These are phyloP conservation scores for Jatropha multifida DNA, from an alignment of 441 rosid species.

Conservation along the genomic window DNA sequence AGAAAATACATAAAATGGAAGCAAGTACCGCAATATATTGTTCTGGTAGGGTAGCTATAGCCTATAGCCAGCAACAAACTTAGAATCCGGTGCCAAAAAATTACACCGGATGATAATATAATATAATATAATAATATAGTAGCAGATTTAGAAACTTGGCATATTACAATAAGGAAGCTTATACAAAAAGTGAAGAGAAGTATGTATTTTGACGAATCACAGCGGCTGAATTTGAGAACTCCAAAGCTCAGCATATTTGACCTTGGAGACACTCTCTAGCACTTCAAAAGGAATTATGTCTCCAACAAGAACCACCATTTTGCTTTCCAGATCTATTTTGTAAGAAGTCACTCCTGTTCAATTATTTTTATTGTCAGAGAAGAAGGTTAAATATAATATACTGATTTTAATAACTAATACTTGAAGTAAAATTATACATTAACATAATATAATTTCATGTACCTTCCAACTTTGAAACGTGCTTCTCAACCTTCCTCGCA, in stretches of 20 bases:
- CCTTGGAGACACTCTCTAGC: conserved; percentile 73
- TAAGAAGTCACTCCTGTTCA: conserved; percentile 75
- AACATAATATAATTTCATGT: not conserved
- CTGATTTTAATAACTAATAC: too few species aligned
- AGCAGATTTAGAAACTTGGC: too few species aligned
- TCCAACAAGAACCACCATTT: conserved; percentile 78
- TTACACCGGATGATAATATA: not conserved
- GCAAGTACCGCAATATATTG: not conserved
- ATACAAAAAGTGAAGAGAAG: too few species aligned
- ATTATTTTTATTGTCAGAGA: not conserved
- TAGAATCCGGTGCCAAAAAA: not conserved
- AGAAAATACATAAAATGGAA: too few species aligned
- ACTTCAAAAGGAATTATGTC: conserved; percentile 75
- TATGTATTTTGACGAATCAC: too few species aligned
- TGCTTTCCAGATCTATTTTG: conserved; percentile 88
- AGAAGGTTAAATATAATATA: too few species aligned
- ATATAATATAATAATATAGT: not conserved
- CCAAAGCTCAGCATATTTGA: conserved; percentile 82
- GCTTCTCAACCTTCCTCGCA: conserved; percentile 88
- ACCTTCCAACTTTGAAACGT: conserved; percentile 84
- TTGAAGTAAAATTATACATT: too few species aligned
- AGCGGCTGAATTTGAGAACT: conserved; percentile 26
- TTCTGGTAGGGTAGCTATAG: not conserved
- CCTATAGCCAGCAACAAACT: not conserved
- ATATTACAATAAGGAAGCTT: too few species aligned